These are phyloP conservation scores for Ustilago loliicola DNA, from an alignment of 1,284 basidiomycete genomes.

Conservation along the genomic window DNA sequence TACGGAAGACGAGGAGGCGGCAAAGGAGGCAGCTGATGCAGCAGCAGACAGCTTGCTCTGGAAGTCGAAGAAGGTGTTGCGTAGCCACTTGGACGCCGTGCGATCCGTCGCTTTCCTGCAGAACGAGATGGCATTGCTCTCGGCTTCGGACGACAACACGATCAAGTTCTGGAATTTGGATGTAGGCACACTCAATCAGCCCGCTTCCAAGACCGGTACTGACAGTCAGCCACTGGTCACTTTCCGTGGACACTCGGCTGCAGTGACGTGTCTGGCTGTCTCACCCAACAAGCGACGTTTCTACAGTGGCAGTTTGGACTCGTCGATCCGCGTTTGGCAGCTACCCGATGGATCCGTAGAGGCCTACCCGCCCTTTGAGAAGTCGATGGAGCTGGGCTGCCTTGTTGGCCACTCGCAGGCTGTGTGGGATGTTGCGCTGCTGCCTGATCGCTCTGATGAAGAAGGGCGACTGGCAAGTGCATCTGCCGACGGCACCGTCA, in stretches of 20 bases:
- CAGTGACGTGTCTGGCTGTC: constrained; percentile 90
- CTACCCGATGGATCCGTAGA: constrained; percentile 73
- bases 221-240: constrained; percentile 77
- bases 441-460: constrained; percentile 66
- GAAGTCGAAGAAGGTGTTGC: constrained; percentile 64
- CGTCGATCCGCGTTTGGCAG: constrained; percentile 90
- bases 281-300: constrained; percentile 81
- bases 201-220: constrained; percentile 36
- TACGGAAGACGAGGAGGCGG: constrained; percentile 43
- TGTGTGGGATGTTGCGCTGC: constrained; percentile 87
- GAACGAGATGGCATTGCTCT: constrained; percentile 82
- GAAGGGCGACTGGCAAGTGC: constrained; percentile 82
- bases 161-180: constrained; percentile 92
- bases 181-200: constrained; percentile 42
- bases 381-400: constrained; percentile 80
- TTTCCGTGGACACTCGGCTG: constrained; percentile 89
- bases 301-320: constrained; percentile 92
- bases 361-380: constrained; percentile 88
- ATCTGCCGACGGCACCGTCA: constrained; percentile 89
- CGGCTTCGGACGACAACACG: constrained; percentile 93
- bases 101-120: constrained; percentile 89
- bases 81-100: constrained; percentile 91
- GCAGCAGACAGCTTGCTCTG: constrained; percentile 62
- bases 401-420: constrained; percentile 93
- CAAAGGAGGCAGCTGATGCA: constrained; percentile 42